phyloP scores from a whole-genome alignment of 164 flowering plant genomes.

The Magnolia officinalis region DNA sequence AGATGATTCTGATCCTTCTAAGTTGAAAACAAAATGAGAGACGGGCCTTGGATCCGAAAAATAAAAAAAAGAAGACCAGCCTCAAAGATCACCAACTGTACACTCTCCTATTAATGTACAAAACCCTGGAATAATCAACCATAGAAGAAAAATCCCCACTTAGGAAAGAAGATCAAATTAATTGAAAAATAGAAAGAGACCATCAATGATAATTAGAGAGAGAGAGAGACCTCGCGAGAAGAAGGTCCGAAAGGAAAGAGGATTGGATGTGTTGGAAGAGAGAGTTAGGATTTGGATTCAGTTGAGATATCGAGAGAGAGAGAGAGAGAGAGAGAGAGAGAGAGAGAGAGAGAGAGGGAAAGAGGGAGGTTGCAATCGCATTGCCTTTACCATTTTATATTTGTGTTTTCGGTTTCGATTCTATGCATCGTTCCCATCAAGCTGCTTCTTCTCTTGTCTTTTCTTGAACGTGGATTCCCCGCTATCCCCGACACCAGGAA shows the following conservation, averaged over 20 bases:
- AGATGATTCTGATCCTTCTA: neutral
- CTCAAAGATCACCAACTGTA: slow-evolving; percentile 17
- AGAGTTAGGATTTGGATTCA: neutral
- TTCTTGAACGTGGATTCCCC: neutral
- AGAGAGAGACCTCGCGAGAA: neutral
- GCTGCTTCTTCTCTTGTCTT: slow-evolving; percentile 1
- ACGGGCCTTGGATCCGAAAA: slow-evolving; percentile 5
- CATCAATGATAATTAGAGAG: neutral
- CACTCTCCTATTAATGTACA: slow-evolving; percentile 16
- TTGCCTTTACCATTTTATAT: neutral
- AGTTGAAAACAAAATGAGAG: neutral
- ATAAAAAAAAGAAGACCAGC: slow-evolving; percentile 6
- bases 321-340: neutral
- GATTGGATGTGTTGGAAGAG: neutral
- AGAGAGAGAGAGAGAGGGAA: slow-evolving; percentile 1
- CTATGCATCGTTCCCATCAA: slow-evolving; percentile 20
- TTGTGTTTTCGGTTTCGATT: slow-evolving; percentile 7
- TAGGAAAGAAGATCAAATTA: neutral
- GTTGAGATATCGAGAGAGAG: neutral
- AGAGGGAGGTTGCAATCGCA: neutral
- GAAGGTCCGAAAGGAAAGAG: neutral
- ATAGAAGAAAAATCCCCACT: neutral
- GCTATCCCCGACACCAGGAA: too few relatives aligned
- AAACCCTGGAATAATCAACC: slow-evolving; percentile 15
- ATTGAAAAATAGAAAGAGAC: neutral